Base-by-base conservation (phyloP, 495 filamentous ascomycete genomes). In the Xylaria acuta region DNA sequence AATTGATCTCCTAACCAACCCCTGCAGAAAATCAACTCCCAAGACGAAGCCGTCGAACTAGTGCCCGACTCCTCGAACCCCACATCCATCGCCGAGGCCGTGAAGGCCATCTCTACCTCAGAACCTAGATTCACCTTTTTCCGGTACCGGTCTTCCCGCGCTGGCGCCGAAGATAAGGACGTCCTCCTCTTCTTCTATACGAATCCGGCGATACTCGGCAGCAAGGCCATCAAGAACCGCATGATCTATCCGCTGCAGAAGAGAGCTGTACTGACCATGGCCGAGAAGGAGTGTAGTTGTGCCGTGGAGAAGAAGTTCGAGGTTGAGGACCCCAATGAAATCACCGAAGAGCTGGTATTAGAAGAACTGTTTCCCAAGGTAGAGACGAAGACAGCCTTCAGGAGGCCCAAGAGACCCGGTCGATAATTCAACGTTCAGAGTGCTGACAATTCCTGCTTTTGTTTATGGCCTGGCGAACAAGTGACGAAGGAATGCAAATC, bases 201-300 rank as follows among this genome's bases (percentile, higher is more conserved):
- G 8, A 98, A 95, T 77, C 96, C 96, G 5, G 85, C 87, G 3
- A 88, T 82, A 5, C 89, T 90, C 0, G 84, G 82, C 43, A 83
- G 76, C 63, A 85, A 85, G 75, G 93, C 92, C 74, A 93, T 98
- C 83, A 97, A 94, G 82, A 93, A 94, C 79, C 90, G 94, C 64
- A 99, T 99, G 96, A 83, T 98, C 74, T 97, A 98, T 80, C 94
- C 97, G 41, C 90, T 93, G 43, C 92, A 92, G 74, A 93, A 93
- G 77, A 87, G 88, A 40, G 88, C 88, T 45, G 93, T 93, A 8
- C 83, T 97, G 53, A 78, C 84, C 20, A 77, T 93, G 40, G 93
- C 93, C 18, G 86, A 88, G 72, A 85, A 84, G 49, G 89, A 93
- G 73, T 91, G 90, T 20, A 92, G 92, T 6, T 80, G 97, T 68